phyloP scores from a whole-genome alignment of 2,329 filamentous ascomycete species.

The Curvularia sp. region DNA sequence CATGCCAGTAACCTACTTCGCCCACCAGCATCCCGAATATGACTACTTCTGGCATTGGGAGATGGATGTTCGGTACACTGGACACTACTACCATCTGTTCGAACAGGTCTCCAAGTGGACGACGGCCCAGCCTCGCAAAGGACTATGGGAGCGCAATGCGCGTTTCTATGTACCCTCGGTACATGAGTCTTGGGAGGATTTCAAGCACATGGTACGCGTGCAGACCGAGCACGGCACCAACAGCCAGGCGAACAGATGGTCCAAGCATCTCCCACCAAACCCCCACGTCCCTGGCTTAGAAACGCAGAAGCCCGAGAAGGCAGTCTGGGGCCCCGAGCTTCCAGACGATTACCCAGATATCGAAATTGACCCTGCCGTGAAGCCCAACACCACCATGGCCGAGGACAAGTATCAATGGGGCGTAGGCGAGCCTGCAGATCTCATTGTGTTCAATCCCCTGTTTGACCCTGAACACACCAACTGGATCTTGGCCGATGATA shows the following conservation, averaged over 20 bases:
- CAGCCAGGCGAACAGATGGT: slow-evolving; percentile 55
- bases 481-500: slow-evolving; percentile 75
- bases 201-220: slow-evolving; percentile 68
- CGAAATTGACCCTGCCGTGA: slow-evolving; percentile 61
- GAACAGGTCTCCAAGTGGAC: slow-evolving; percentile 72
- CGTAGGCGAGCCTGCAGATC: slow-evolving; percentile 74
- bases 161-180: slow-evolving; percentile 78
- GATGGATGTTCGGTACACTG: slow-evolving; percentile 89
- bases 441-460: slow-evolving; percentile 79
- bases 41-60: slow-evolving; percentile 96
- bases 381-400: slow-evolving; percentile 64
- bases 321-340: slow-evolving; percentile 58
- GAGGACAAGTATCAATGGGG: slow-evolving; percentile 68
- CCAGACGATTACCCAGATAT: slow-evolving; percentile 55
- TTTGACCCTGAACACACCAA: slow-evolving; percentile 75
- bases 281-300: slow-evolving; percentile 54
- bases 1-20: slow-evolving; percentile 95
- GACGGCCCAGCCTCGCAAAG: slow-evolving; percentile 69
- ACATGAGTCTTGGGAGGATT: slow-evolving; percentile 76
- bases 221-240: slow-evolving; percentile 65
- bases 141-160: slow-evolving; percentile 79
- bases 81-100: slow-evolving; percentile 85
- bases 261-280: slow-evolving; percentile 50
- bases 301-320: slow-evolving; percentile 52
- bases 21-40: slow-evolving; percentile 85